Conservation (phyloP, 2,329 filamentous ascomycete genomes). For the Aspergillus novofumigatus region DNA sequence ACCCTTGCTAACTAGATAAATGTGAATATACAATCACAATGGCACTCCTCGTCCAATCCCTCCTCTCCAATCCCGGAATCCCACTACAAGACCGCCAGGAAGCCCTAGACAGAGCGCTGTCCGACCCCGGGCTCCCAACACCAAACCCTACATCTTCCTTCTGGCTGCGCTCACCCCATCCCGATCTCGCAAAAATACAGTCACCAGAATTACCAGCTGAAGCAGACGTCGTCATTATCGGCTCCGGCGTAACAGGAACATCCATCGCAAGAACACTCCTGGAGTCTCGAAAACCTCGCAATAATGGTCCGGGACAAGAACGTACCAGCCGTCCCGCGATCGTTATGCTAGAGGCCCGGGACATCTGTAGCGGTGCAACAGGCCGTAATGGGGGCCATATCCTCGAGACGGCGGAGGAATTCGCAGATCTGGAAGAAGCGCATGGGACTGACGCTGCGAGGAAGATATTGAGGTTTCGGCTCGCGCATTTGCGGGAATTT, state of each 20-base stretch:
- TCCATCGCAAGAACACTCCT: conserved; percentile 24
- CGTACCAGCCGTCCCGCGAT: conserved; percentile 8
- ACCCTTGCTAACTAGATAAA: no score
- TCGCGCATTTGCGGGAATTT: conserved; percentile 22
- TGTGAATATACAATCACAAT: conserved; percentile 9
- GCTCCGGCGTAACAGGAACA: conserved; percentile 26
- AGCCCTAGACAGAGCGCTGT: conserved; percentile 20
- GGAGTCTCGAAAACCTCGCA: not conserved
- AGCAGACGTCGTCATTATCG: conserved; percentile 28
- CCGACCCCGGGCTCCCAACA: conserved; percentile 24
- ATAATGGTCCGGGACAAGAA: not conserved
- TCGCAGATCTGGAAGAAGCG: conserved; percentile 11
- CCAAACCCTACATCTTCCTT: conserved; percentile 30
- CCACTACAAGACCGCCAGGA: conserved; percentile 16
- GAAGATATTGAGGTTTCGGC: conserved; percentile 19
- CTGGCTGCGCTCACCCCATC: conserved; percentile 26
- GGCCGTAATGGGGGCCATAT: conserved; percentile 34
- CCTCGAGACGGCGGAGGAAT: conserved; percentile 24
- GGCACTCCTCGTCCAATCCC: conserved; percentile 16
- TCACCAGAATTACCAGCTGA: conserved; percentile 17
- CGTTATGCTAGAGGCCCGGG: conserved; percentile 29
- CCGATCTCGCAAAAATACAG: conserved; percentile 17
- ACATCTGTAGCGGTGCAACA: conserved; percentile 29
- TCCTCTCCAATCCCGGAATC: conserved; percentile 15
- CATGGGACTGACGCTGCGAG: conserved; percentile 19